Percentiles rank a stretch among this genome's conserved stretches.
Evolutionary conservation across 495 filamentous ascomycete genomes (phyloP).

Genomic region (Penicillium psychrofluorescens): DNA sequence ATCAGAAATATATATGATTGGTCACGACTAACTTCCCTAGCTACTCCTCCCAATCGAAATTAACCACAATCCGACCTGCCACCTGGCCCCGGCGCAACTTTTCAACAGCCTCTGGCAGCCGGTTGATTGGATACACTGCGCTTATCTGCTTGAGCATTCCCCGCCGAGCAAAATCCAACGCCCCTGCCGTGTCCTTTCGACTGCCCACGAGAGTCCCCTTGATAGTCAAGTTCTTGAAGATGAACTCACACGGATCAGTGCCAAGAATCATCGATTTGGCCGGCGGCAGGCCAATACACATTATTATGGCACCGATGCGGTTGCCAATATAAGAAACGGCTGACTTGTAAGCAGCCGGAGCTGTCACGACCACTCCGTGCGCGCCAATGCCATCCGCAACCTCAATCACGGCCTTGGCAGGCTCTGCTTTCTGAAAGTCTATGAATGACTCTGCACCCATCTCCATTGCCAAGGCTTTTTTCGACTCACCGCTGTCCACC

Average conservation of each 20-base stretch:
- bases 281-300: constrained; percentile 37
- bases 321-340: constrained; percentile 29
- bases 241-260: constrained; percentile 32
- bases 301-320: constrained; percentile 35
- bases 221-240: constrained; percentile 37
- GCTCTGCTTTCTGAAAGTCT: constrained; percentile 35
- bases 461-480: constrained; percentile 29
- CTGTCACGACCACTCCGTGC: constrained; percentile 45
- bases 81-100: constrained; percentile 35
- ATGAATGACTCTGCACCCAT: constrained; percentile 48
- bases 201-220: constrained; percentile 43
- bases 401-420: constrained; percentile 29
- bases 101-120: constrained; percentile 31
- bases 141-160: constrained; percentile 36
- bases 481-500: constrained; percentile 37
- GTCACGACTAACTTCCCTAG: too few species aligned
- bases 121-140: constrained; percentile 32
- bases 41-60: constrained; percentile 35
- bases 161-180: constrained; percentile 40
- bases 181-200: constrained; percentile 34
- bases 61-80: constrained; percentile 41
- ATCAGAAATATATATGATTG: constrained; percentile 10
- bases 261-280: constrained; percentile 25
- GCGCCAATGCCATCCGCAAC: constrained; percentile 39
- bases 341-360: constrained; percentile 37